Conservation (phyloP, 305 asterid species). For the Fraxinus paxiana region DNA sequence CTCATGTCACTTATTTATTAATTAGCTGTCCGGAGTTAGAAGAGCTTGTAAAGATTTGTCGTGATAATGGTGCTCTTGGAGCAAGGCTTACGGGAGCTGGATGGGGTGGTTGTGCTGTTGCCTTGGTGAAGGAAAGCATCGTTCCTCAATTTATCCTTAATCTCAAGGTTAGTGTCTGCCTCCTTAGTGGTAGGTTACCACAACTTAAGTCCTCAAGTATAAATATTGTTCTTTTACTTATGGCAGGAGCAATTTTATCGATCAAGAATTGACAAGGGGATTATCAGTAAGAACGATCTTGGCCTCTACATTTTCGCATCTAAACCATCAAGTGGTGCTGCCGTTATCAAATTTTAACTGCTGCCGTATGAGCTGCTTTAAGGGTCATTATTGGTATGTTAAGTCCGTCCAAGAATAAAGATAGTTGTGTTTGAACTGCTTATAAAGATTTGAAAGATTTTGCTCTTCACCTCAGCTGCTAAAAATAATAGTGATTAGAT, state of each 20-base stretch:
- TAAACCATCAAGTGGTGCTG: slow-evolving; percentile 95
- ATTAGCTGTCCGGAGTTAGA: slow-evolving; percentile 87
- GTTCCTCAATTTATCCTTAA: slow-evolving; percentile 82
- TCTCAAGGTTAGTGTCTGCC: slow-evolving; percentile 54
- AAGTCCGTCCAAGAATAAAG: not conserved
- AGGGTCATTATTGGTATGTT: not conserved
- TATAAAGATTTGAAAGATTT: not conserved
- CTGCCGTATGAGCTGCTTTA: not conserved
- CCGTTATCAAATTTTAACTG: slow-evolving; percentile 54
- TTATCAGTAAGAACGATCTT: slow-evolving; percentile 57
- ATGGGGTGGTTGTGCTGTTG: slow-evolving; percentile 98
- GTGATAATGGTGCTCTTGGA: slow-evolving; percentile 82
- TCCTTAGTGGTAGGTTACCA: not conserved
- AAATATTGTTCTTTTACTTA: not conserved
- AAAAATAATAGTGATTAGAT: not conserved
- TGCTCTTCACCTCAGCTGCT: not conserved
- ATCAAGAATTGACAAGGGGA: slow-evolving; percentile 74
- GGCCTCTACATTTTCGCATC: slow-evolving; percentile 78
- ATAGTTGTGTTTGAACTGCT: not conserved
- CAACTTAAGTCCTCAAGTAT: not conserved
- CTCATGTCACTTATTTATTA: not conserved
- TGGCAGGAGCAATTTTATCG: slow-evolving; percentile 74
- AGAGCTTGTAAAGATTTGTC: slow-evolving; percentile 70
- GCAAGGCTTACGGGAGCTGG: slow-evolving; percentile 98
- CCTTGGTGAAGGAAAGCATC: slow-evolving; percentile 72